Conservation (phyloP, 75 land plant genomes). For the Picea sitchensis region DNA sequence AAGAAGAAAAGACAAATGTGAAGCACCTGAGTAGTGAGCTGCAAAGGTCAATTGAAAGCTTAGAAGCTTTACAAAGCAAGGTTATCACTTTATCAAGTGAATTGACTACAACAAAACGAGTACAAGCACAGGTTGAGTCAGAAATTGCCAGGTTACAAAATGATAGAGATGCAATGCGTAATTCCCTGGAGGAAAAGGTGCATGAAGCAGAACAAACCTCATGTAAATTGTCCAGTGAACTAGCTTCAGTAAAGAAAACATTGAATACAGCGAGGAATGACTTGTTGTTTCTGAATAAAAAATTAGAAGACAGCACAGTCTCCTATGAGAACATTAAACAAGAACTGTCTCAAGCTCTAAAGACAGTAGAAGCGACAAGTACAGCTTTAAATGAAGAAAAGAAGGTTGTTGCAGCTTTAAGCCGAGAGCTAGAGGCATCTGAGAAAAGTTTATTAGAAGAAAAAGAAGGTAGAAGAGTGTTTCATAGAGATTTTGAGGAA, state of each 20-base stretch:
- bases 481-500: conserved; percentile 64
- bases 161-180: conserved; percentile 23
- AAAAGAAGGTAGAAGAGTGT: conserved; percentile 40
- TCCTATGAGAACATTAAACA: conserved; percentile 36
- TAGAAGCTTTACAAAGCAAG: conserved; percentile 34
- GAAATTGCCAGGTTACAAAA: conserved; percentile 29
- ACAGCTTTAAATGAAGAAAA: conserved; percentile 59
- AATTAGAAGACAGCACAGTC: conserved; percentile 27
- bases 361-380: conserved; percentile 29
- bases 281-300: conserved; percentile 19
- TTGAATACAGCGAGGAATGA: conserved; percentile 43
- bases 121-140: conserved; percentile 28
- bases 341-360: conserved; percentile 39
- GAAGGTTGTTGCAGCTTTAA: conserved; percentile 33
- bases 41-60: conserved; percentile 22
- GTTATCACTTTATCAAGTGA: conserved; percentile 37
- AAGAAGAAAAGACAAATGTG: conserved; percentile 29
- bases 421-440: conserved; percentile 38
- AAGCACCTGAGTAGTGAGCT: conserved; percentile 36
- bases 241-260: conserved; percentile 25
- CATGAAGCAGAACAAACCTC: conserved; percentile 30
- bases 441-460: conserved; percentile 40
- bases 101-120: conserved; percentile 23
- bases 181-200: conserved; percentile 21
- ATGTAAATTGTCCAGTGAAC: conserved; percentile 33